phyloP scores from a whole-genome alignment of 2,329 filamentous ascomycete genomes.

The Amylocarpus encephaloides region DNA sequence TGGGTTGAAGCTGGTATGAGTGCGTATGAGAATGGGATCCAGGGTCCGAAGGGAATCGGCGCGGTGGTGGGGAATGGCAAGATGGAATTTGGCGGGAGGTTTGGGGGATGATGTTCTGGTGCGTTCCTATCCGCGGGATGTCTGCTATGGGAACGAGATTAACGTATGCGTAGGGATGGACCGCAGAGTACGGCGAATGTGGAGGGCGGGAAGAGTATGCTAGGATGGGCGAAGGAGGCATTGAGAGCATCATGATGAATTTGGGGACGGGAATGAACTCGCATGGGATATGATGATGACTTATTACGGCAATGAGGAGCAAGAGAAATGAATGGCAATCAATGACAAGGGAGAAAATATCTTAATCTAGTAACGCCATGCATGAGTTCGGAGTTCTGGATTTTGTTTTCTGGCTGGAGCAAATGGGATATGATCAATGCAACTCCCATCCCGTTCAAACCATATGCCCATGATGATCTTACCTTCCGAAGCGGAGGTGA shows the following conservation, averaged over 20 bases:
- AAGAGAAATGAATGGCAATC: too few species aligned
- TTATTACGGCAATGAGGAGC: too few species aligned
- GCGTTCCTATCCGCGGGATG: neutral
- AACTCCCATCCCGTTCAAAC: too few species aligned
- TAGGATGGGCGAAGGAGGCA: conserved; percentile 21
- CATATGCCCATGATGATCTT: too few species aligned
- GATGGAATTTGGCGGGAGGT: conserved; percentile 27
- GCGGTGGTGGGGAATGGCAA: conserved; percentile 26
- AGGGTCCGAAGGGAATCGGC: conserved; percentile 23
- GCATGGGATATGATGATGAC: too few species aligned
- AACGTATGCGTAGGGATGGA: conserved; percentile 35
- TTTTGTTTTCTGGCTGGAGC: too few species aligned
- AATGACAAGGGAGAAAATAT: too few species aligned
- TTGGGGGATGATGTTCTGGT: conserved; percentile 37
- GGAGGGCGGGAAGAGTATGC: conserved; percentile 23
- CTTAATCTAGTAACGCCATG: too few species aligned
- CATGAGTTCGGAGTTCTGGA: too few species aligned
- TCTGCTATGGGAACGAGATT: conserved; percentile 17
- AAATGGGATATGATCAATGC: too few species aligned
- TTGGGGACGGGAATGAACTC: too few species aligned
- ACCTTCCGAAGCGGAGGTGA: too few species aligned
- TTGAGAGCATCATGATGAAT: neutral
- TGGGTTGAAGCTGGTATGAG: conserved; percentile 27
- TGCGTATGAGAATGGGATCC: conserved; percentile 29
- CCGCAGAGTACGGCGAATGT: conserved; percentile 25